Base-by-base conservation (phyloP, 306 rosid genomes). In the Gastrolobium bilobum region DNA sequence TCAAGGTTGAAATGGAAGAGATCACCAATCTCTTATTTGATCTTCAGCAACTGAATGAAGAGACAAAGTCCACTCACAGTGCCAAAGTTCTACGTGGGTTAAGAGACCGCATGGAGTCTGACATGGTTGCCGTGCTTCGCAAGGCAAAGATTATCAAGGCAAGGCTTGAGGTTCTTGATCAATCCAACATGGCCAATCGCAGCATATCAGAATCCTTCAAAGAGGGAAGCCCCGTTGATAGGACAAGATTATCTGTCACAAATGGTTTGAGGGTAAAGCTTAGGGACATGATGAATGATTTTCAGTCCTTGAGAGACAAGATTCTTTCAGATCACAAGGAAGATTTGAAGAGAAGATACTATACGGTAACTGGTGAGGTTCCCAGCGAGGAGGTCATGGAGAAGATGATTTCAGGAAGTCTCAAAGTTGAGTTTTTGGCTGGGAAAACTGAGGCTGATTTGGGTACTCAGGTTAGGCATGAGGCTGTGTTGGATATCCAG, bases 21-120 rank as follows among this genome's bases (percentile, higher is more conserved):
- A 90, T 91, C 53, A 79, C 98, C 90, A 90, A 90, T 91, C 98
- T 95, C 98, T 91, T 95, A 79, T 14, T 10, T 29, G 97, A 93
- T 76, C 97, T 95, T 75, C 88, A 86, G 54, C 85, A 81, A 83
- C 89, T 95, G 48, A 86, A 91, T 67, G 91, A 87, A 73, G 97
- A 95, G 79, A 80, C 96, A 10, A 93, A 91, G 20, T 90, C 96
- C 53, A 87, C 94, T 11, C 98, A 91, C 87, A 91, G 97, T 65
- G 78, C 94, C 31, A 95, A 95, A 82, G 86, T 96, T 54, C 93
- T 96, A 3, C 87, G 92, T 0, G 98, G 99, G 40, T 77, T 96
- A 7, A 84, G 97, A 84, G 97, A 96, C 80, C 68, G 93, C 3
- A 89, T 89, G 87, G 99, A 93, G 7, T 87, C 96, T 0, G 85